phyloP scores from a whole-genome alignment of 1,284 basidiomycete genomes.

The Cutaneotrichosporon sp. region DNA sequence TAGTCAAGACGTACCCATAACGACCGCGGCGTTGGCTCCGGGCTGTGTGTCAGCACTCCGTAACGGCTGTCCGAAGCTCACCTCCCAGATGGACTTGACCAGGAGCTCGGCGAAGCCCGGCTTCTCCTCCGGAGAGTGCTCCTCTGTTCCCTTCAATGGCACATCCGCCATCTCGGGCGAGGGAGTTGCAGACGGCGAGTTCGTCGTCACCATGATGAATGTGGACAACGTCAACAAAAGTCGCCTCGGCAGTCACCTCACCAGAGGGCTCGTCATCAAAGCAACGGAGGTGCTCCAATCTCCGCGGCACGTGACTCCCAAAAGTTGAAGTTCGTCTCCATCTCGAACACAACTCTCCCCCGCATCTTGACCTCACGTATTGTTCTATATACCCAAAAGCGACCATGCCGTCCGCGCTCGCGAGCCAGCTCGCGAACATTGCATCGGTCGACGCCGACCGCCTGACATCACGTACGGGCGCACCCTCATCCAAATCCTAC shows the following conservation, averaged over 20 bases:
- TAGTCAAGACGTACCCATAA: conserved; percentile 29
- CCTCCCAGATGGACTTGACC: conserved; percentile 44
- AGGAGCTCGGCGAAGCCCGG: conserved; percentile 36
- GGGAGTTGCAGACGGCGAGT: conserved; percentile 17
- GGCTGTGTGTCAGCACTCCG: conserved; percentile 24
- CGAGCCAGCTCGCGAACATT: conserved; percentile 72
- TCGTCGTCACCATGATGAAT: conserved; percentile 17
- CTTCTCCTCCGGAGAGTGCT: background rate
- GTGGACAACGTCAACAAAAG: background rate
- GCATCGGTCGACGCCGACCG: conserved; percentile 74
- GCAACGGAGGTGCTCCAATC: conserved; percentile 2
- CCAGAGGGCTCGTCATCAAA: background rate
- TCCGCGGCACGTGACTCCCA: conserved; percentile 17
- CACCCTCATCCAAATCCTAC: conserved; percentile 62
- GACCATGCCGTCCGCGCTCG: conserved; percentile 62
- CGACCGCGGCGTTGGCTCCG: conserved; percentile 40
- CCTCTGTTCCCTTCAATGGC: background rate
- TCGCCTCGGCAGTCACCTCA: conserved; percentile 2
- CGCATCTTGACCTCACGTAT: no score
- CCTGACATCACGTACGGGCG: conserved; percentile 57
- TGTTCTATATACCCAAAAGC: conserved; percentile 1
- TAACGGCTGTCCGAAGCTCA: conserved; percentile 17
- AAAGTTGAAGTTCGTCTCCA: conserved; percentile 7
- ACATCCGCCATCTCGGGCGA: conserved; percentile 6
- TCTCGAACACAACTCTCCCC: background rate